Evolutionary conservation across 345 rosid species (phyloP).

Genomic region (Psidium guajava): DNA sequence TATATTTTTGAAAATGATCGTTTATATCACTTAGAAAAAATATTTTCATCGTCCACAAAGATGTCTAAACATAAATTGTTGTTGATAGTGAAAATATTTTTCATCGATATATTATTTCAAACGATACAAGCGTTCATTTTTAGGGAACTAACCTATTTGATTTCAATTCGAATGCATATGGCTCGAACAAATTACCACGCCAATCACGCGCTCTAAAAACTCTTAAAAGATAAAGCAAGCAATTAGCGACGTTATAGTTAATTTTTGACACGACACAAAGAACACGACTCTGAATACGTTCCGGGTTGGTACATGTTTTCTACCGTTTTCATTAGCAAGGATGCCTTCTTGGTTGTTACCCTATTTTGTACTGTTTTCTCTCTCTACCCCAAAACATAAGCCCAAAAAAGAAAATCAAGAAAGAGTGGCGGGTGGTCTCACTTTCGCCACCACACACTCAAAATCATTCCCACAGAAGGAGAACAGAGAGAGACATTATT

Average conservation of each 20-base stretch:
- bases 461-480: not conserved
- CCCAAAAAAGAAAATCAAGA: not conserved
- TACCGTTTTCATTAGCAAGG: not conserved
- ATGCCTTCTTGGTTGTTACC: accelerated
- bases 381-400: not conserved
- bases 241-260: not conserved
- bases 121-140: not conserved
- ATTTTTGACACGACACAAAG: not conserved
- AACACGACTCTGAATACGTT: not conserved
- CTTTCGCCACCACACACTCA: not conserved
- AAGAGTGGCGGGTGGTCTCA: not conserved
- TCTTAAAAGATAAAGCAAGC: not conserved
- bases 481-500: not conserved
- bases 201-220: not conserved
- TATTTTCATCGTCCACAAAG: too few relatives aligned
- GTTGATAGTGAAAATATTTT: too few relatives aligned
- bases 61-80: too few relatives aligned
- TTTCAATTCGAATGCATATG: not conserved
- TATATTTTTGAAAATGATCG: too few relatives aligned
- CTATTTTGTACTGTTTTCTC: not conserved
- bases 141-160: not conserved
- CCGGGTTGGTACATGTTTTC: not conserved
- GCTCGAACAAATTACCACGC: not conserved
- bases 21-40: too few relatives aligned
- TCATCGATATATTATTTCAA: too few relatives aligned